A percentile compares a stretch with the other conserved stretches of the same genome.
Evolutionary conservation across 306 rosid species (phyloP).

Genomic region (Phaseolus lunatus): DNA sequence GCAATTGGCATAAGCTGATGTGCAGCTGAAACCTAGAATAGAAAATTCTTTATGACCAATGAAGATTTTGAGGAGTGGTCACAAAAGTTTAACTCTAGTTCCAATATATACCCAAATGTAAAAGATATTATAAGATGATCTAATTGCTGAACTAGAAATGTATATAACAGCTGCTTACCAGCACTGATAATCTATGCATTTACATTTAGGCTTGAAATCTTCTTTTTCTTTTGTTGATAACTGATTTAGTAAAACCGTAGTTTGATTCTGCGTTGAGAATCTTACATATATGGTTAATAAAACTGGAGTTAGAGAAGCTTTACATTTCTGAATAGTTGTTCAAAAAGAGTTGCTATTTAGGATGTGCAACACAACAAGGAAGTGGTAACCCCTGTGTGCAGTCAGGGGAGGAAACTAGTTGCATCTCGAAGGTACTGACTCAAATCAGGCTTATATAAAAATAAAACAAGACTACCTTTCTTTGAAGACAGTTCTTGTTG

Average conservation of each 20-base stretch:
- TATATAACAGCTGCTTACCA: not conserved
- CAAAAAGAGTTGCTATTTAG: not conserved
- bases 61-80: not conserved
- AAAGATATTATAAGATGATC: not conserved
- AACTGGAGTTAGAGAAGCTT: conserved; percentile 6
- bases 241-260: not conserved
- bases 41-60: conserved; percentile 15
- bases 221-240: conserved; percentile 5
- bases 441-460: conserved; percentile 5
- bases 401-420: conserved; percentile 3
- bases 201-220: conserved; percentile 12
- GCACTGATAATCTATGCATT: not conserved
- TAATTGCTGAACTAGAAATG: not conserved
- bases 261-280: not conserved
- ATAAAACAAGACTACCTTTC: not conserved
- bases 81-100: not conserved
- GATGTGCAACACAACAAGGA: conserved; percentile 18
- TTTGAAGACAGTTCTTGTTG: not conserved
- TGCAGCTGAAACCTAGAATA: not conserved
- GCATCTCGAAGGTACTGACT: conserved; percentile 10
- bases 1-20: not conserved
- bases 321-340: not conserved
- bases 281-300: not conserved
- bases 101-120: not conserved
- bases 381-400: not conserved